Base-by-base conservation (phyloP, 192 early-diverging fungal genomes). In the Mortierella antarctica region DNA sequence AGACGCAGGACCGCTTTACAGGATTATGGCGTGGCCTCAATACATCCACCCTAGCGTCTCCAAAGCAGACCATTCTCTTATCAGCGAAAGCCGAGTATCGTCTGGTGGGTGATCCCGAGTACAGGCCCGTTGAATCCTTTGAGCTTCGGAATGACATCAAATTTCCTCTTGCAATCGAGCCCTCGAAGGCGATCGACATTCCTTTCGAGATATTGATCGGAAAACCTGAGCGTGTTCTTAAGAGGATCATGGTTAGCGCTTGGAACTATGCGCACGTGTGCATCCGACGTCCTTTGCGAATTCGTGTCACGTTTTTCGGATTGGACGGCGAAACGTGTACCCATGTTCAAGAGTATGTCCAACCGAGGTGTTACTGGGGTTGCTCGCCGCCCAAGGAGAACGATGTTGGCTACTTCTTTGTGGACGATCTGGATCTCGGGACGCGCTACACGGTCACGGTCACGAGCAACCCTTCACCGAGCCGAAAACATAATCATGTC, bases 311-410 rank as follows among this genome's bases (percentile, higher is more conserved):
- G 13, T 57, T 76, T 51, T 55, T 49, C 17, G 66, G 74, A 21
- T 49, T 73, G 7, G 61, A 86, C n/a, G 84, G 70, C 42, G 54
- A 85, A 9, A 63, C 44, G 21, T 48, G 65, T 11, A 67, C 63
- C 7, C 62, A 72, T 10, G 69, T 83, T 6, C 45, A 57, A 48
- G 84, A 85, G 60, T 85, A 85, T 48, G 82, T 85, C 12, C 65
- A 66, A 21, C 17, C 23, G 17, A 31, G 31, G 31, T 31, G 31
- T 31, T 31, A 44, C 31, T 42, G 2, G 17, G 65, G 65, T 45
- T 47, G 62, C 68, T 64, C 55, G 20, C 74, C 70, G 40, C 61
- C 44, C 17, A 69, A 66, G 8, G 57, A 82, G 1, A 69, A 65
- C 7, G 74, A 83, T 21, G 14, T 84, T 5, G 84, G 74, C 12